A percentile compares a stretch with the other conserved stretches of the same genome.
Conservation (phyloP, 441 rosid species). For the Brassica hybrid region DNA sequence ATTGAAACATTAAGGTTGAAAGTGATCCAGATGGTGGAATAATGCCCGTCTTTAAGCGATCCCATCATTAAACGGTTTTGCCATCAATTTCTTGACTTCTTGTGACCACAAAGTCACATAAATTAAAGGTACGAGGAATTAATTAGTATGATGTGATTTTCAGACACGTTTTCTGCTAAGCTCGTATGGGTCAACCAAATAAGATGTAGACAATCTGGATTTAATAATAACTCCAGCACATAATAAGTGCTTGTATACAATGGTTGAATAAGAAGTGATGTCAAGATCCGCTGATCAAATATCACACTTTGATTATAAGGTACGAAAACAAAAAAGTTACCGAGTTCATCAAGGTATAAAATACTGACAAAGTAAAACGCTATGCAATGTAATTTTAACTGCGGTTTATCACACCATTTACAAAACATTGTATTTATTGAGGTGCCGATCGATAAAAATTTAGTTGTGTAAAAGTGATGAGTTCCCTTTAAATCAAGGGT, state of each 20-base stretch:
- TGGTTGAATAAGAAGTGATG: not conserved
- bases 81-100: not conserved
- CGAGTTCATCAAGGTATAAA: not conserved
- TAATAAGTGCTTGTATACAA: not conserved
- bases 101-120: not conserved
- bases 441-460: not conserved
- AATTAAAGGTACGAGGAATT: not conserved
- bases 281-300: not conserved
- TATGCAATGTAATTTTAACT: not conserved
- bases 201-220: not conserved
- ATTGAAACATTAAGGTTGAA: not conserved
- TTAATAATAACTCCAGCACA: slow-evolving; percentile 1
- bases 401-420: not conserved
- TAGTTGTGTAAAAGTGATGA: not conserved
- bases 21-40: slow-evolving; percentile 5
- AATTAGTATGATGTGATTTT: slow-evolving; percentile 3
- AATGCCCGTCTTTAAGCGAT: not conserved
- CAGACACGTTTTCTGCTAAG: not conserved
- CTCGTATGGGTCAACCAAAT: slow-evolving; percentile 2
- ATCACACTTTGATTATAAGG: not conserved
- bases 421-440: not conserved
- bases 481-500: not conserved
- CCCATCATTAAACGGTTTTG: not conserved
- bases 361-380: not conserved
- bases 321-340: not conserved